Percentiles rank a stretch among this genome's conserved stretches.
These are phyloP conservation scores for Colletotrichum euphorbiae DNA, from an alignment of 2,329 filamentous ascomycete genomes.

Conservation along the genomic window DNA sequence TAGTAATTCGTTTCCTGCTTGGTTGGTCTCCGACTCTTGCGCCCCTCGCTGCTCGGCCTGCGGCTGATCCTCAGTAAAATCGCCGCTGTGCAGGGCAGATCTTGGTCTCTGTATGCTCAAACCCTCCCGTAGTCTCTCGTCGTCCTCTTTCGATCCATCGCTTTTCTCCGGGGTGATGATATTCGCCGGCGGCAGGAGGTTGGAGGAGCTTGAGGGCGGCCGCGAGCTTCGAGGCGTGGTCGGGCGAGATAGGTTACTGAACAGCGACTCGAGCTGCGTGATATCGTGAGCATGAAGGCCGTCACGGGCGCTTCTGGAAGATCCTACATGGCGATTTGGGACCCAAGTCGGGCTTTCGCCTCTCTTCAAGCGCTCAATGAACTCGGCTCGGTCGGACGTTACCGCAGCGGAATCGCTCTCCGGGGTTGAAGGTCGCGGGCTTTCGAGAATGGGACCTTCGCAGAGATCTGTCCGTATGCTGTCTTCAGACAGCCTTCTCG, in stretches of 20 bases:
- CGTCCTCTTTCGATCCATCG: conserved; percentile 44
- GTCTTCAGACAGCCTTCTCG: conserved; percentile 65
- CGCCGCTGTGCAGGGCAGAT: conserved; percentile 77
- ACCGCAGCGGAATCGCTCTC: conserved; percentile 46
- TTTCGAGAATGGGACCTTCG: conserved; percentile 65
- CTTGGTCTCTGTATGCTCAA: conserved; percentile 82
- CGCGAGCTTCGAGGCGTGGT: conserved; percentile 53
- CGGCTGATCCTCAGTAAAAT: conserved; percentile 64
- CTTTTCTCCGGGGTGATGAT: conserved; percentile 63
- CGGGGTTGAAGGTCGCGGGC: conserved; percentile 48
- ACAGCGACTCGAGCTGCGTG: conserved; percentile 51
- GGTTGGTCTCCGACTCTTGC: conserved; percentile 17
- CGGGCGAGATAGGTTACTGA: conserved; percentile 48
- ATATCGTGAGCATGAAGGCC: conserved; percentile 12
- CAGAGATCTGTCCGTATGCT: conserved; percentile 71
- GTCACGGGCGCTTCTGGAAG: conserved; percentile 11
- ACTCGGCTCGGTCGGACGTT: conserved; percentile 75
- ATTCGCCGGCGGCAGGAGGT: conserved; percentile 58
- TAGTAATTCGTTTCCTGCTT: conserved; percentile 32
- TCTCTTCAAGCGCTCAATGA: conserved; percentile 87
- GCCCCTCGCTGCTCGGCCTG: conserved; percentile 2
- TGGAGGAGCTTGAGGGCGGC: conserved; percentile 52
- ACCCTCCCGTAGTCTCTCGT: conserved; percentile 63
- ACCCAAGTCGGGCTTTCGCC: conserved; percentile 82
- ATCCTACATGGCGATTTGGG: conserved; percentile 70